Evolutionary conservation across 179 eudicot species (phyloP), one percentile per base, ranked within the genome.

Genomic region (Vitellaria paradoxa): DNA sequence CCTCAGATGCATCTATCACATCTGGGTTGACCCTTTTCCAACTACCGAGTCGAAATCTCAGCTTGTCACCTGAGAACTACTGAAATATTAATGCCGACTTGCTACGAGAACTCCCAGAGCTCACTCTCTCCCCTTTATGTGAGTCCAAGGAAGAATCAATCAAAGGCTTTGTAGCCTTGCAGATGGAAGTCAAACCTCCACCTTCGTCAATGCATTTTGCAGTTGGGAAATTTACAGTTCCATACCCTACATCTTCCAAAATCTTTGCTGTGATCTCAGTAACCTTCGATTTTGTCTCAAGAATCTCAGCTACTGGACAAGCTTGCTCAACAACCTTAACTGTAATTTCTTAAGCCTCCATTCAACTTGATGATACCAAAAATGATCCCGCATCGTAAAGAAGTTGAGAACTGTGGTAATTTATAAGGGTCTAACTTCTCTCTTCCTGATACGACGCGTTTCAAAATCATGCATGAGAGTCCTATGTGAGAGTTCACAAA

Each of bases 1-100:
- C 97, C 83, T 91, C 97, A 81, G 93, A 95, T 55, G 97, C 99
- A 88, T 95, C 97, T 0, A 97, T 91, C 37, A 95, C 83, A 76
- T 95, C 99, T 7, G 99, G 99, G 82, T 93, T 91, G 85, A 70
- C 87, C 75, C 82, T 82, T 79, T 57, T 80, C 86, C 60, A 95
- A 83, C 97, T 97, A 95, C 72, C 91, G 91, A 17, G 86, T 88
- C 85, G 93, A 84, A 59, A 95, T 90, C 63, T 87, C 91, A 7
- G 97, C 93, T 81, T 95, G 99, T 26, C 87, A 84, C 24, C 61
- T 81, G 65, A 87, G 89, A 84, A 95, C 90, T 24, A 89, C 83
- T 0, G 97, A 91, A 57, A 95, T 91, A 79, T 30, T 30, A 93
- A 88, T 66, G 97, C 89, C 7, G 95, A 86, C 79, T 95, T 97